A percentile compares a stretch with the other conserved stretches of the same genome.
Evolutionary conservation across 768 basidiomycete genomes (phyloP).

Genomic region (Strobilomyces confusus): DNA sequence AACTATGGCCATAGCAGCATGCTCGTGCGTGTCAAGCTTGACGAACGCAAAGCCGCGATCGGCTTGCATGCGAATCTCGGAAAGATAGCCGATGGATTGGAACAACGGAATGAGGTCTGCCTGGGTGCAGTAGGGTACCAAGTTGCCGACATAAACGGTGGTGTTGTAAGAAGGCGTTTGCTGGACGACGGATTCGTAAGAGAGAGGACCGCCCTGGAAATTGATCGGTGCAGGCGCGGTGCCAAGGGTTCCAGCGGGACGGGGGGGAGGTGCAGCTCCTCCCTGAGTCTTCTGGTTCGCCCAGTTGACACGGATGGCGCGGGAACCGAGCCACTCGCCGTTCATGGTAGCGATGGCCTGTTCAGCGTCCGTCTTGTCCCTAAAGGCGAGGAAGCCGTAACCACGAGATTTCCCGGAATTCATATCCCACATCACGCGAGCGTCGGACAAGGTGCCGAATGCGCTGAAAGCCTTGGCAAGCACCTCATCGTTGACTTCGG

Average conservation of each 20-base stretch:
- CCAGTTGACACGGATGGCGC: conserved; percentile 99
- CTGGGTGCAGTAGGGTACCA: conserved; percentile 96
- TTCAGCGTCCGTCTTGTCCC: conserved; percentile 98
- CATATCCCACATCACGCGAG: conserved; percentile 99
- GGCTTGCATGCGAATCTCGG: conserved; percentile 98
- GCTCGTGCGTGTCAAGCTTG: conserved; percentile 97
- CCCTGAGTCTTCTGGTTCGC: conserved; percentile 98
- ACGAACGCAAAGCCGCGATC: conserved; percentile 99
- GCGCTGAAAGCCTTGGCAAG: conserved; percentile 96
- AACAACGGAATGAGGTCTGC: conserved; percentile 97
- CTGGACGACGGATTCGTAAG: conserved; percentile 88
- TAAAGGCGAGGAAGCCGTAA: conserved; percentile 97
- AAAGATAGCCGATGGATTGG: conserved; percentile 97
- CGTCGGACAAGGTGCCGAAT: conserved; percentile 95
- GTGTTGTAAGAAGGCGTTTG: conserved; percentile 94
- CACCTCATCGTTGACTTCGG: conserved; percentile 97
- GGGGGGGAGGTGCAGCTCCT: conserved; percentile 34
- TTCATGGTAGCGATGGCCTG: conserved; percentile 99
- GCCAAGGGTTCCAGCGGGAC: conserved; percentile 45
- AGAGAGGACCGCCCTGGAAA: conserved; percentile 83
- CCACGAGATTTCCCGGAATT: conserved; percentile 98
- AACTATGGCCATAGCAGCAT: conserved; percentile 96
- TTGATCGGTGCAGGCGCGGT: conserved; percentile 86
- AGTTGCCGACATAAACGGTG: conserved; percentile 97
- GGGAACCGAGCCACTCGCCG: conserved; percentile 97